phyloP scores from a whole-genome alignment of 768 basidiomycete genomes.

The Suillus variegatus region DNA sequence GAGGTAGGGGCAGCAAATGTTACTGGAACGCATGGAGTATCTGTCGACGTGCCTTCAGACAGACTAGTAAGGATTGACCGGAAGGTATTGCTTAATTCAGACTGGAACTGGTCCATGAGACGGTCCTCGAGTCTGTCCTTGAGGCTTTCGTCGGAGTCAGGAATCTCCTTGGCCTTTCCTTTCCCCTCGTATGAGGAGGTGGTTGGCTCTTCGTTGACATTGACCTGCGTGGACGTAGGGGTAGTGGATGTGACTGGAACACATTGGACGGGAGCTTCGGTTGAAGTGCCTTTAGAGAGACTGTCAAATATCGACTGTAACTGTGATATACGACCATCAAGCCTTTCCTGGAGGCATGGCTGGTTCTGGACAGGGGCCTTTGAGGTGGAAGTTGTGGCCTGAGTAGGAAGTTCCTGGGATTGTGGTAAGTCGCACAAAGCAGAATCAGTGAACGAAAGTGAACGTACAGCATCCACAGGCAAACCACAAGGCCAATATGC shows the following conservation, averaged over 20 bases:
- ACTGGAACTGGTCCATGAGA: conserved; percentile 12
- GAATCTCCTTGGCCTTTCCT: conserved; percentile 38
- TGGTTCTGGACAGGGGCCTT: not conserved
- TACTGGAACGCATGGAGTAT: not conserved
- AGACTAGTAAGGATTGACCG: conserved; percentile 5
- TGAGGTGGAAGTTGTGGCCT: not conserved
- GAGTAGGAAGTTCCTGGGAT: not conserved
- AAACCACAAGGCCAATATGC: not conserved
- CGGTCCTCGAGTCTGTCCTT: conserved; percentile 7
- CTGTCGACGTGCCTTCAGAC: not conserved
- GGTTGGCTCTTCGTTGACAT: not conserved
- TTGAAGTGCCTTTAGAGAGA: not conserved
- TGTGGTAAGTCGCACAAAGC: not conserved
- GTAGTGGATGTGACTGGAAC: conserved; percentile 6
- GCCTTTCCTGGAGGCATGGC: not conserved
- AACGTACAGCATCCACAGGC: conserved; percentile 6
- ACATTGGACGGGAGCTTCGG: not conserved
- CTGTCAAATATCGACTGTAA: conserved; percentile 3
- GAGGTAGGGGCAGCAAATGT: conserved; percentile 3
- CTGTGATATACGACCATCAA: conserved; percentile 4
- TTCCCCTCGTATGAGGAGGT: conserved; percentile 23
- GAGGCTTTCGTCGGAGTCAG: not conserved
- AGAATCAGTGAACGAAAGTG: not conserved
- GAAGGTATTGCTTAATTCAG: conserved; percentile 6
- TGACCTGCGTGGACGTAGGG: not conserved